These are phyloP conservation scores for Zymoseptoria ardabiliae DNA, from an alignment of 2,329 filamentous ascomycete genomes.

Conservation along the genomic window DNA sequence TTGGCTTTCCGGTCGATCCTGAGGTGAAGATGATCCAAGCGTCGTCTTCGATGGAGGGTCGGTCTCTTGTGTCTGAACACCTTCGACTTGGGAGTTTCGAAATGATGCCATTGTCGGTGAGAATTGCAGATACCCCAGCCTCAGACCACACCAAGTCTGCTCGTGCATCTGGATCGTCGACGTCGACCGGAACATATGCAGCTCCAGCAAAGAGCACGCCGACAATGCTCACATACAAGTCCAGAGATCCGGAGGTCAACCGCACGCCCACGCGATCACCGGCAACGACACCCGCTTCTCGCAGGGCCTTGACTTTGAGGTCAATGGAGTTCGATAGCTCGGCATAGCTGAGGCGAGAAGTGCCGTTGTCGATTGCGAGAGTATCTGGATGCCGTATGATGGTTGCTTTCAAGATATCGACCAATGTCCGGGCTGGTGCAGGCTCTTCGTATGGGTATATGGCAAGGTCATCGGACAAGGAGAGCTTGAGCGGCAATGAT, in stretches of 20 bases:
- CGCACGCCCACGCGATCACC: background rate
- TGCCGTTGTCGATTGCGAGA: background rate
- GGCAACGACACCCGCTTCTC: background rate
- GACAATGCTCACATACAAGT: conserved; percentile 1
- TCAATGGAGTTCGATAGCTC: background rate
- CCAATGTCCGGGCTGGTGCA: background rate
- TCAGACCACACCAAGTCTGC: background rate
- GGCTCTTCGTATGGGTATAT: background rate
- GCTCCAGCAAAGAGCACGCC: background rate
- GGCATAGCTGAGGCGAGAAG: background rate
- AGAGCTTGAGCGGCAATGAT: background rate
- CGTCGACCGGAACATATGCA: background rate
- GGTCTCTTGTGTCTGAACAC: background rate
- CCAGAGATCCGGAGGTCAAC: conserved; percentile 3
- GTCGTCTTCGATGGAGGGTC: background rate
- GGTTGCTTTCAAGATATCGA: background rate
- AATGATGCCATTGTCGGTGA: conserved; percentile 2
- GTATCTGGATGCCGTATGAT: background rate
- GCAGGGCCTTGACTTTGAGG: background rate
- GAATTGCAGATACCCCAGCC: background rate
- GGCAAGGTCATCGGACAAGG: background rate
- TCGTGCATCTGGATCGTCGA: background rate
- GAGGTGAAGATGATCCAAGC: background rate
- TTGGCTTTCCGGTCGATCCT: background rate
- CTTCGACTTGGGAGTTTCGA: background rate